Conservation (phyloP, 176 grass and related monocot genomes). For the Raddia distichophylla region DNA sequence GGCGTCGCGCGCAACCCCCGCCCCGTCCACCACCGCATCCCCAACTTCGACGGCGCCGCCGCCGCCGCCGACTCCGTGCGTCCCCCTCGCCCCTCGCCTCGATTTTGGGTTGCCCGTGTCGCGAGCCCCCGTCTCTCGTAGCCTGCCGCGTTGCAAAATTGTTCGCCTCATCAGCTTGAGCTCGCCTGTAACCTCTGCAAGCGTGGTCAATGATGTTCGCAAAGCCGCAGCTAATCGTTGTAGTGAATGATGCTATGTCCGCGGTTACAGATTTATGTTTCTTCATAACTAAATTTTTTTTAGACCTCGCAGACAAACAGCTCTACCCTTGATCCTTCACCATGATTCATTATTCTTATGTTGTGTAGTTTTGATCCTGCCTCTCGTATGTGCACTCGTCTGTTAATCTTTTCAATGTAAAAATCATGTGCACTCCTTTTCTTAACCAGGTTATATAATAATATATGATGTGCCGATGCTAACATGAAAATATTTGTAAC, state of each 20-base stretch:
- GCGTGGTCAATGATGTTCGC: background rate
- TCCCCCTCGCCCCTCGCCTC: background rate
- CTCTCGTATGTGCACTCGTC: background rate
- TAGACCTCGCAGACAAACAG: background rate
- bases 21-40: slow-evolving; percentile 94
- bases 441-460: background rate
- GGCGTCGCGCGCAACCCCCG: slow-evolving; percentile 72
- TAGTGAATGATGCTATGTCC: background rate
- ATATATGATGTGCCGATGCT: background rate
- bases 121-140: no score
- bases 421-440: background rate
- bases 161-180: background rate
- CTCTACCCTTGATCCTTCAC: background rate
- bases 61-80: slow-evolving; percentile 62
- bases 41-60: slow-evolving; percentile 79
- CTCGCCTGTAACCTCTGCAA: background rate
- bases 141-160: background rate
- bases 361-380: background rate
- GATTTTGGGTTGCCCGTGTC: background rate
- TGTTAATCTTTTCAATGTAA: background rate
- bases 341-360: background rate
- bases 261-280: background rate
- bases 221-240: background rate
- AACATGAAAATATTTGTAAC: background rate
- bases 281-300: background rate